These are phyloP conservation scores for Pseudoneurospora amorphoporcata DNA, from an alignment of 495 filamentous ascomycete genomes.

Conservation along the genomic window DNA sequence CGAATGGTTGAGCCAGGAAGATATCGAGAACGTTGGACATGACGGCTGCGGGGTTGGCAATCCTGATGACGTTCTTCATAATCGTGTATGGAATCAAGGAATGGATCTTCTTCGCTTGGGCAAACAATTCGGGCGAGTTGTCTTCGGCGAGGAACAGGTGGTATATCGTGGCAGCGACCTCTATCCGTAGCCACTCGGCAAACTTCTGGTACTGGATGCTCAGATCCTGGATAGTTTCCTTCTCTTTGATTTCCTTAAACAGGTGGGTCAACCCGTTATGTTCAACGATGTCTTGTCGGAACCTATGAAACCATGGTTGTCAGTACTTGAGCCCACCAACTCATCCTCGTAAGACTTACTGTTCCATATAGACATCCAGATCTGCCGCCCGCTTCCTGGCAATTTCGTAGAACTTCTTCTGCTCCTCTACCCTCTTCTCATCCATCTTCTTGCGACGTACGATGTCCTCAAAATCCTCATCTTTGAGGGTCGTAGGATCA, in stretches of 20 bases:
- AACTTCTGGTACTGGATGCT: constrained; percentile 96
- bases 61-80: constrained; percentile 91
- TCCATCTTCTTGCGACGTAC: constrained; percentile 71
- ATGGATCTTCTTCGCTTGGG: constrained; percentile 86
- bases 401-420: constrained; percentile 89
- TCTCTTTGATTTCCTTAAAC: constrained; percentile 83
- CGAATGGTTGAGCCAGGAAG: constrained; percentile 91
- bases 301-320: constrained; percentile 20
- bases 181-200: constrained; percentile 95
- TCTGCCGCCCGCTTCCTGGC: constrained; percentile 82
- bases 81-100: constrained; percentile 85
- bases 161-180: constrained; percentile 93
- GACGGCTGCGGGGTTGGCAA: constrained; percentile 91
- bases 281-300: constrained; percentile 49
- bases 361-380: constrained; percentile 95
- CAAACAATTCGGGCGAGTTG: constrained; percentile 92
- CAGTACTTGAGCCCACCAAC: not conserved
- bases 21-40: constrained; percentile 90
- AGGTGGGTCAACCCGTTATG: constrained; percentile 81
- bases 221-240: constrained; percentile 74
- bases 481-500: constrained; percentile 56
- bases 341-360: constrained; percentile 45
- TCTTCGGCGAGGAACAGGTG: constrained; percentile 97
- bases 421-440: constrained; percentile 79
- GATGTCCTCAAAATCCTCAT: constrained; percentile 78